These are phyloP conservation scores for Alisma plantagoaquatica DNA, from an alignment of 106 monocot species.

Conservation along the genomic window DNA sequence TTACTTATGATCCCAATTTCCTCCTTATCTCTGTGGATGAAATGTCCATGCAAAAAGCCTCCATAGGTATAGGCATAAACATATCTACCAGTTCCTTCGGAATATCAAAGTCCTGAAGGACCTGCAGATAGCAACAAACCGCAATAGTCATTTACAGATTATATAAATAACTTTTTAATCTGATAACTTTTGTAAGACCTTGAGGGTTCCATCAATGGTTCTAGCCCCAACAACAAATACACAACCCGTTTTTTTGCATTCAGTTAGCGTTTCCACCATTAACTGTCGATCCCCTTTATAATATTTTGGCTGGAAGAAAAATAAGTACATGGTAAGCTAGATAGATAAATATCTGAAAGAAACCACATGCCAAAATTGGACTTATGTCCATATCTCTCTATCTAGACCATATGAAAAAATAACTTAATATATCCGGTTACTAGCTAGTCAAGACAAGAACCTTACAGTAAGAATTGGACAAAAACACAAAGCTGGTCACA, in stretches of 20 bases:
- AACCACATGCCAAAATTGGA: neutral
- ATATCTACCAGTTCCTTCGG: constrained; percentile 54
- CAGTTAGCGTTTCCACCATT: constrained; percentile 65
- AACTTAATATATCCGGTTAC: no score
- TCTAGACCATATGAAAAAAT: no score
- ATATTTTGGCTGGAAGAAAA: constrained; percentile 57
- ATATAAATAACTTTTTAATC: no score
- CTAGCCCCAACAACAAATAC: constrained; percentile 83
- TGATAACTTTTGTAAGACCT: no score
- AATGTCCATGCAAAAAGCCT: no score
- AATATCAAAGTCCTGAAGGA: constrained; percentile 65
- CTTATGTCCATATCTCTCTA: neutral
- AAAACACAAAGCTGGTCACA: neutral
- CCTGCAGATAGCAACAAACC: constrained; percentile 16
- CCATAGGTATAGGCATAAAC: no score
- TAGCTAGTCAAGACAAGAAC: no score
- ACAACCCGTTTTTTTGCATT: constrained; percentile 61
- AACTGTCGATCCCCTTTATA: constrained; percentile 43
- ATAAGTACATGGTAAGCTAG: neutral
- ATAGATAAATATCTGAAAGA: neutral
- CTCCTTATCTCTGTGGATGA: no score
- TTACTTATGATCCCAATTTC: no score
- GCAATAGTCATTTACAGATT: no score
- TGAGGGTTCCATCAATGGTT: constrained; percentile 78
- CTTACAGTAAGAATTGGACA: neutral